A percentile compares a stretch with the other conserved stretches of the same genome.
Evolutionary conservation across 371 early-diverging fungal genomes (phyloP).

Genomic region (Gilbertella persicaria): DNA sequence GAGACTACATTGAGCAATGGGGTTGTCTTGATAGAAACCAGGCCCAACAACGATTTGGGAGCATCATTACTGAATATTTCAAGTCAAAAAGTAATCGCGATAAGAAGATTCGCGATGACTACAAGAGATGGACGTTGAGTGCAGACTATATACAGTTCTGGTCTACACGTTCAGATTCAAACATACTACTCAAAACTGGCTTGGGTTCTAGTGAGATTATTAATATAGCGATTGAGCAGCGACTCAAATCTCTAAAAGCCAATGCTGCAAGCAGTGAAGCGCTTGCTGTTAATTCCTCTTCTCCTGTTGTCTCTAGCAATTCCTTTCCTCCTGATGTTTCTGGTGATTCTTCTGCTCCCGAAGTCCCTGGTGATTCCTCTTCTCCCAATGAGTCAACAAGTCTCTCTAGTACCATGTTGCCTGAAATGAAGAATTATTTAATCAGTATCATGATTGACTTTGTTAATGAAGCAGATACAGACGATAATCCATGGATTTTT

Average conservation of each 20-base stretch:
- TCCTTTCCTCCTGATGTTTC: slow-evolving; percentile 11
- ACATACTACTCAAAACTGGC: slow-evolving; percentile 20
- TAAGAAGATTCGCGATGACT: slow-evolving; percentile 16
- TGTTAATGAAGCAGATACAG: slow-evolving; percentile 21
- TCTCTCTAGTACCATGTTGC: slow-evolving; percentile 13
- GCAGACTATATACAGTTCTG: slow-evolving; percentile 27
- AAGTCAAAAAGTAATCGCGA: slow-evolving; percentile 16
- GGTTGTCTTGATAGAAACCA: slow-evolving; percentile 19
- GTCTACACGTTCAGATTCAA: slow-evolving; percentile 16
- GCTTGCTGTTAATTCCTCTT: slow-evolving; percentile 10
- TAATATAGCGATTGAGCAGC: slow-evolving; percentile 24
- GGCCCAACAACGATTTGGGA: slow-evolving; percentile 18
- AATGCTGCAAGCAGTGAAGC: slow-evolving; percentile 13
- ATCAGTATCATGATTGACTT: slow-evolving; percentile 18
- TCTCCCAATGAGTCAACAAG: slow-evolving; percentile 19
- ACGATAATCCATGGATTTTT: slow-evolving; percentile 20
- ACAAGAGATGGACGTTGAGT: slow-evolving; percentile 21
- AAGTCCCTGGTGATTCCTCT: slow-evolving; percentile 11
- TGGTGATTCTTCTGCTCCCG: slow-evolving; percentile 11
- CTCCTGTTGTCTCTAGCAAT: slow-evolving; percentile 12
- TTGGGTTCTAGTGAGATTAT: slow-evolving; percentile 17
- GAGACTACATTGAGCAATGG: slow-evolving; percentile 25
- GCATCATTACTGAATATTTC: slow-evolving; percentile 20
- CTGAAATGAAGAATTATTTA: slow-evolving; percentile 22
- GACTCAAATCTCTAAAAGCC: slow-evolving; percentile 24